A percentile compares a stretch with the other conserved stretches of the same genome.
phyloP scores from a whole-genome alignment of 257 asterid species.

The Solanum bulbocastanum region DNA sequence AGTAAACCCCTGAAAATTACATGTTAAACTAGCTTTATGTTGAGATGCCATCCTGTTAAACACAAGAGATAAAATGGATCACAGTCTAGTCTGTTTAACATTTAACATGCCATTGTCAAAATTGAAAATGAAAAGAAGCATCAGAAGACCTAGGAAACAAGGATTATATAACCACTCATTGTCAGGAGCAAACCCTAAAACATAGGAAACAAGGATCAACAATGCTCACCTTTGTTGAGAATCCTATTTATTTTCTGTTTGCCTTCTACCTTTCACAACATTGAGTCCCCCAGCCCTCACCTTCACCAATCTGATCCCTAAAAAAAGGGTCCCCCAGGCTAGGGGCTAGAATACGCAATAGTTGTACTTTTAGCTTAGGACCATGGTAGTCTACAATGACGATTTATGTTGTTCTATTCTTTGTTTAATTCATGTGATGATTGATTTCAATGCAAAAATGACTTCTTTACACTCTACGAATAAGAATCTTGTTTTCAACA shows the following conservation, averaged over 20 bases:
- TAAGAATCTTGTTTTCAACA: not conserved
- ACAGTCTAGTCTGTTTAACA: not conserved
- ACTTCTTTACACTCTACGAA: not conserved
- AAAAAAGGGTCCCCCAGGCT: not conserved
- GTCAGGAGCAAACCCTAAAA: not conserved
- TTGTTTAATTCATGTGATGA: not conserved
- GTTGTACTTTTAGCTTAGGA: not conserved
- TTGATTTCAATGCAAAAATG: not conserved
- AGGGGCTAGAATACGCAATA: not conserved
- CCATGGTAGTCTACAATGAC: not conserved
- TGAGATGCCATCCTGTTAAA: not conserved
- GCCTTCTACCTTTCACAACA: not conserved
- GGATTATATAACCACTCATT: not conserved
- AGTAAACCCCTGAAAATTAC: not conserved
- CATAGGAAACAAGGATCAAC: not conserved
- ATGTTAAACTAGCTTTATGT: not conserved
- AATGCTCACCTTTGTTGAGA: not conserved
- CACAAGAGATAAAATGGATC: not conserved
- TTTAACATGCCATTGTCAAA: not conserved
- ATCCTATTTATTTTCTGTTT: not conserved
- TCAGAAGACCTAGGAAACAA: not conserved
- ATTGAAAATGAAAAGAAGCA: not conserved
- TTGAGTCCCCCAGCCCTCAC: not conserved
- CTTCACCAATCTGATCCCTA: not conserved
- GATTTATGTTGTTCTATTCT: not conserved